phyloP scores from a whole-genome alignment of 331 rosid species.

The Malus hybrid region DNA sequence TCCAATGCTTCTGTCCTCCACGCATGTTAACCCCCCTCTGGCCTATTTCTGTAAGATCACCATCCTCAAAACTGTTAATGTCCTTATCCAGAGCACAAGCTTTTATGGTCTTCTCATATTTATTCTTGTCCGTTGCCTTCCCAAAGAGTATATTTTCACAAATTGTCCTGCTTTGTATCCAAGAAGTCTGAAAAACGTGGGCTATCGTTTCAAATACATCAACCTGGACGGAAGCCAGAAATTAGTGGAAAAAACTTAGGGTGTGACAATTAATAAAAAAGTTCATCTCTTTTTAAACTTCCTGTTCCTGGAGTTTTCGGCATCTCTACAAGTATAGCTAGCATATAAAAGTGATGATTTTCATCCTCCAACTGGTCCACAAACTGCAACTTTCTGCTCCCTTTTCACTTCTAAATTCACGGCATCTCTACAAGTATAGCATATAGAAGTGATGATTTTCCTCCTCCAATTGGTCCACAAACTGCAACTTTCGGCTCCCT shows the following conservation, averaged over 20 bases:
- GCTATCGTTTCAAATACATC: conserved; percentile 55
- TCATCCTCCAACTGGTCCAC: conserved; percentile 79
- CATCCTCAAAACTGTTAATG: conserved; percentile 49
- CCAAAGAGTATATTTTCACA: conserved; percentile 66
- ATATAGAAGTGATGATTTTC: conserved; percentile 66
- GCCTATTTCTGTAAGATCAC: conserved; percentile 55
- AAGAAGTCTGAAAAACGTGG: conserved; percentile 67
- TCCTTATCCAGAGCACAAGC: conserved; percentile 72
- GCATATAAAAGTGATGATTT: conserved; percentile 69
- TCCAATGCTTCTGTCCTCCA: conserved; percentile 54
- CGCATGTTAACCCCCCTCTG: conserved; percentile 53
- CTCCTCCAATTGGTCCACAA: conserved; percentile 76
- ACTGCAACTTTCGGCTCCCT: conserved; percentile 56
- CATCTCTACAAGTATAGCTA: conserved; percentile 41
- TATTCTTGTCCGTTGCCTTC: conserved; percentile 46
- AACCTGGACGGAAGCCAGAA: conserved; percentile 29
- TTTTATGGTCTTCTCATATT: conserved; percentile 54
- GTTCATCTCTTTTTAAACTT: conserved; percentile 19
- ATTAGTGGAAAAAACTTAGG: neutral
- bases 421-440: conserved; percentile 36
- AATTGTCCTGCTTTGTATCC: conserved; percentile 88
- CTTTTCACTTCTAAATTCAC: conserved; percentile 31
- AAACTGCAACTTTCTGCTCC: conserved; percentile 60
- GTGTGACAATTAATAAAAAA: neutral
- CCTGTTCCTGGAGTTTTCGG: conserved; percentile 56